Evolutionary conservation across 257 asterid genomes (phyloP).

Genomic region (Nicotiana tomentosiformis): DNA sequence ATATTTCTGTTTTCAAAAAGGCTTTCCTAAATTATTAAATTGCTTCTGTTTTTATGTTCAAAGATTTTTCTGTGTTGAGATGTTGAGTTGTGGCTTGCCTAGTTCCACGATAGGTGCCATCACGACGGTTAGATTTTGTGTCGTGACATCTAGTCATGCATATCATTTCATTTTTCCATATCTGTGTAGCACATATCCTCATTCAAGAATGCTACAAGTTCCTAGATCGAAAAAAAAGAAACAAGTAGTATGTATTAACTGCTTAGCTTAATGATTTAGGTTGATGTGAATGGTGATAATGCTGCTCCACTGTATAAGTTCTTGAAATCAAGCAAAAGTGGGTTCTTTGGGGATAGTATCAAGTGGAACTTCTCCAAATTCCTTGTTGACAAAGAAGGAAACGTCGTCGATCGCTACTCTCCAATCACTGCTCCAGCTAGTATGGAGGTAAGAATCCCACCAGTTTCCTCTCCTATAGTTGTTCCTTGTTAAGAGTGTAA

Average conservation of each 20-base stretch:
- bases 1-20: no score
- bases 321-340: constrained; percentile 66
- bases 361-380: constrained; percentile 91
- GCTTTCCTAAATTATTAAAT: no score
- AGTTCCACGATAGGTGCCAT: no score
- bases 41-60: no score
- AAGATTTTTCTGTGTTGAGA: no score
- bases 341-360: constrained; percentile 59
- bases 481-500: no score
- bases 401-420: constrained; percentile 73
- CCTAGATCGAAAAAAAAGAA: background rate
- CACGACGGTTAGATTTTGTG: no score
- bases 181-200: background rate
- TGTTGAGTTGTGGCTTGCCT: no score
- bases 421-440: constrained; percentile 84
- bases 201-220: background rate
- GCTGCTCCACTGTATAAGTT: constrained; percentile 77
- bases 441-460: constrained; percentile 53
- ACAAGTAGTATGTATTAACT: background rate
- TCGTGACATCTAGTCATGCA: background rate
- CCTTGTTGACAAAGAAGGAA: constrained; percentile 72
- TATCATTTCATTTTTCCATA: background rate
- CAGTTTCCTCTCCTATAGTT: background rate
- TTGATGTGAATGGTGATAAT: constrained; percentile 69
- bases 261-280: constrained; percentile 20